These are phyloP conservation scores for Agrocybe praecox DNA, from an alignment of 768 basidiomycete species.

Conservation along the genomic window DNA sequence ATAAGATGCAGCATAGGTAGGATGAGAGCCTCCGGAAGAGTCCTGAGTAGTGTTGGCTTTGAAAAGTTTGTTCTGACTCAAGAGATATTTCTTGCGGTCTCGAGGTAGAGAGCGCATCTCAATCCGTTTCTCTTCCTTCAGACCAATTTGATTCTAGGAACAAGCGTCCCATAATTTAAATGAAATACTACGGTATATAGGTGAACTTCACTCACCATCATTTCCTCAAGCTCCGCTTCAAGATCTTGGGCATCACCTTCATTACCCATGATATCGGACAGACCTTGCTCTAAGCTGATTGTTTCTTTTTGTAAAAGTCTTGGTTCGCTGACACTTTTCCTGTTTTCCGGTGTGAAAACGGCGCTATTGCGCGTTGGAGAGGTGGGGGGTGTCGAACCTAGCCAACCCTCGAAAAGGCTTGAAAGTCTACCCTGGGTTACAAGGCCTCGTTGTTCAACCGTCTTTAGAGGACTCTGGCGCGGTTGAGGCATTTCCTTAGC, in stretches of 20 bases:
- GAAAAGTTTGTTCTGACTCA: conserved; percentile 56
- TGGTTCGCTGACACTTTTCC: conserved; percentile 76
- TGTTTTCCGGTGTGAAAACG: conserved; percentile 35
- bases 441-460: conserved; percentile 54
- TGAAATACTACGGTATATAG: not conserved
- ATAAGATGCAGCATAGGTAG: conserved; percentile 52
- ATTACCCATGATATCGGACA: conserved; percentile 15
- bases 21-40: conserved; percentile 23
- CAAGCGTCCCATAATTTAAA: not conserved
- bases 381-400: conserved; percentile 47
- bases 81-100: conserved; percentile 67
- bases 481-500: conserved; percentile 20
- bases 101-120: conserved; percentile 62
- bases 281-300: conserved; percentile 23
- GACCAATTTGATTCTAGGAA: conserved; percentile 64
- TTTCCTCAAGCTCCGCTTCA: conserved; percentile 62
- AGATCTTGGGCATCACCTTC: conserved; percentile 36
- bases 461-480: conserved; percentile 18
- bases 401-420: conserved; percentile 68
- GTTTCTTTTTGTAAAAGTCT: conserved; percentile 50
- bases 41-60: conserved; percentile 32
- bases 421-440: conserved; percentile 64
- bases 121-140: conserved; percentile 70
- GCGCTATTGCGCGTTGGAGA: conserved; percentile 35
- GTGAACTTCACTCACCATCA: conserved; percentile 56